Conservation (phyloP, 1,139 yeast species). For the Blastobotrys arbuscula region DNA sequence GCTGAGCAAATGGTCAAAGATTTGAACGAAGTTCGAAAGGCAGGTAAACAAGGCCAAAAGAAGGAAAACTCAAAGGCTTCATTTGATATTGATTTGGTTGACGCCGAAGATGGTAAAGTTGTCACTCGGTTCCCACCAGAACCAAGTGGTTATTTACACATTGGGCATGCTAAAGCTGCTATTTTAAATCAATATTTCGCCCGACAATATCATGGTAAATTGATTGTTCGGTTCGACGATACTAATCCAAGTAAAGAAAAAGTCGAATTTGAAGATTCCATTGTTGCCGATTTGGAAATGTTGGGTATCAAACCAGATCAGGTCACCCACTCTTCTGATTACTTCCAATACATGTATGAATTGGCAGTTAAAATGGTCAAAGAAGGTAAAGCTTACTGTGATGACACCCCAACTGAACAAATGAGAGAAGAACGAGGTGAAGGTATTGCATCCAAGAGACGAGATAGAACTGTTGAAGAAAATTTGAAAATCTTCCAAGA, state of each 20-base stretch:
- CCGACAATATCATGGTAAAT: conserved; percentile 85
- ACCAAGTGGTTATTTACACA: conserved; percentile 90
- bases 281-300: conserved; percentile 79
- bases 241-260: conserved; percentile 96
- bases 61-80: conserved; percentile 62
- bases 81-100: conserved; percentile 86
- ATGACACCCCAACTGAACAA: conserved; percentile 84
- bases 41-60: conserved; percentile 51
- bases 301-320: conserved; percentile 89
- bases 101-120: conserved; percentile 86
- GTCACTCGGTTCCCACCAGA: conserved; percentile 97
- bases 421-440: conserved; percentile 99
- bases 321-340: conserved; percentile 85
- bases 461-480: conserved; percentile 89
- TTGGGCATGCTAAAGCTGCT: conserved; percentile 98
- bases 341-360: conserved; percentile 86
- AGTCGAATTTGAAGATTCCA: conserved; percentile 85
- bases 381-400: conserved; percentile 95
- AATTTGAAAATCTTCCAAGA: conserved; percentile 75
- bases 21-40: conserved; percentile 67
- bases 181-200: conserved; percentile 93
- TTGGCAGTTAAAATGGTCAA: conserved; percentile 77
- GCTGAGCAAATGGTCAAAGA: conserved; percentile 65
- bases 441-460: conserved; percentile 84
- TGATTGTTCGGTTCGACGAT: conserved; percentile 92